These are phyloP conservation scores for Kwoniella bestiolae DNA, from an alignment of 768 basidiomycete genomes.

Conservation along the genomic window DNA sequence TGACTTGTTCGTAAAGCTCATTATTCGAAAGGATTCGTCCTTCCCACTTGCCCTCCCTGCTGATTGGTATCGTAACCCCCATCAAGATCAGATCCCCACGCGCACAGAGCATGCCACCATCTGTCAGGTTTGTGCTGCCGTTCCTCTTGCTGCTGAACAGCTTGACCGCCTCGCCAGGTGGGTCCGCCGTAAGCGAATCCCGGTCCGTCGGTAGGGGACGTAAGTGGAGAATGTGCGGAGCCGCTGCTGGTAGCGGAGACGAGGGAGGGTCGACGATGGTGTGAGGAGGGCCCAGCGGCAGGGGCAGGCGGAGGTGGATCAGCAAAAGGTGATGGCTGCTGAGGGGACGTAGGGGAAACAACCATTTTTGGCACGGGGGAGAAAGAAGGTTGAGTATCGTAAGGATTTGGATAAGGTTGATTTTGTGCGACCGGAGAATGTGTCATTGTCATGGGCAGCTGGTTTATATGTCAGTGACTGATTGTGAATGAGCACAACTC, in stretches of 20 bases:
- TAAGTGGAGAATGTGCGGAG: constrained; percentile 24
- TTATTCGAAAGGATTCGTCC: constrained; percentile 57
- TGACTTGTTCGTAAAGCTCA: background rate
- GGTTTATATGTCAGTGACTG: background rate
- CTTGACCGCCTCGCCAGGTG: constrained; percentile 46
- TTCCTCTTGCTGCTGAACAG: constrained; percentile 23
- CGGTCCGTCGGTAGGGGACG: constrained; percentile 21
- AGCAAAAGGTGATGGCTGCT: constrained; percentile 36
- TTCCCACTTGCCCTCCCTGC: constrained; percentile 46
- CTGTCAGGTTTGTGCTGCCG: constrained; percentile 33
- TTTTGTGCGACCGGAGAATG: constrained; percentile 17
- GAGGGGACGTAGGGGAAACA: constrained; percentile 32
- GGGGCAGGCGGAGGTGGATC: constrained; percentile 27
- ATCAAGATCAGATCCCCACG: constrained; percentile 56
- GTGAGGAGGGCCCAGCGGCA: constrained; percentile 4
- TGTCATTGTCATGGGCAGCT: constrained; percentile 14
- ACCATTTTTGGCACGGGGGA: constrained; percentile 37
- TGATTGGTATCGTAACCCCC: constrained; percentile 50
- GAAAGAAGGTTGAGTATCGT: constrained; percentile 32
- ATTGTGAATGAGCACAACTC: background rate
- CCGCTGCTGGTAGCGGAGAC: constrained; percentile 8
- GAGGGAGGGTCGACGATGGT: constrained; percentile 21
- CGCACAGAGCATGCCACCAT: constrained; percentile 57
- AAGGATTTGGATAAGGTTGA: constrained; percentile 29
- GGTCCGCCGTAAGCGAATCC: constrained; percentile 39